Conservation (phyloP, 352 stramenopile genomes). For the Pythium phragmitis region DNA sequence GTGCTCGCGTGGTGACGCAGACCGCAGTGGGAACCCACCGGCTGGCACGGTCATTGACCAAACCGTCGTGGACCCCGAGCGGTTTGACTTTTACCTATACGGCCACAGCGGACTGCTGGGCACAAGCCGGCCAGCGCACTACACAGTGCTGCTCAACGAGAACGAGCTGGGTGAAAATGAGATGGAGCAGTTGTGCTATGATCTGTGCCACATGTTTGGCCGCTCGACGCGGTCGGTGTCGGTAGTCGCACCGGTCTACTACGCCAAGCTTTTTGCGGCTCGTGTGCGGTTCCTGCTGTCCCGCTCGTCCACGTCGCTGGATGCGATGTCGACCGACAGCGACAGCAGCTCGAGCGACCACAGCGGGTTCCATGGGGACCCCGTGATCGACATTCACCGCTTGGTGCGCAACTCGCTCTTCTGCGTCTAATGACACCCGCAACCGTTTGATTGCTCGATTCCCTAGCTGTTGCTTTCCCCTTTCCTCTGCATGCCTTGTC, state of each 20-base stretch:
- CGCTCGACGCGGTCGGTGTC: constrained; percentile 8
- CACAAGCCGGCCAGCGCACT: constrained; percentile 7
- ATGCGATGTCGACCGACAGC: constrained; percentile 20
- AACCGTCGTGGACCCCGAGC: constrained; percentile 5
- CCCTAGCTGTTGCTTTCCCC: neutral
- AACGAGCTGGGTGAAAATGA: neutral
- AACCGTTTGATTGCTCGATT: too few relatives aligned
- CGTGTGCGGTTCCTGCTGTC: constrained; percentile 7
- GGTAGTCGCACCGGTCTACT: constrained; percentile 9
- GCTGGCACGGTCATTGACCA: constrained; percentile 12
- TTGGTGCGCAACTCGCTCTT: constrained; percentile 22
- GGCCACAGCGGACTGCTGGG: constrained; percentile 13
- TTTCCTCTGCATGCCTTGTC: neutral
- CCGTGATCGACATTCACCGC: constrained; percentile 17
- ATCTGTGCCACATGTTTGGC: constrained; percentile 14
- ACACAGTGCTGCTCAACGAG: constrained; percentile 10
- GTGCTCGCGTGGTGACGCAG: neutral
- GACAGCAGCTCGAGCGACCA: constrained; percentile 15
- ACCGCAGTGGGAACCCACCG: constrained; percentile 14
- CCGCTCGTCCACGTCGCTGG: neutral
- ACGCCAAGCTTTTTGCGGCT: constrained; percentile 12
- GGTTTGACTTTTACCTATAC: constrained; percentile 16
- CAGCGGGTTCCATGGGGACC: constrained; percentile 1
- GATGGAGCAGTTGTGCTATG: constrained; percentile 9
- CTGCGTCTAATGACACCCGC: constrained; percentile 10